Base-by-base conservation (phyloP, 371 early-diverging fungal genomes). In the Mucor lusitanicus region DNA sequence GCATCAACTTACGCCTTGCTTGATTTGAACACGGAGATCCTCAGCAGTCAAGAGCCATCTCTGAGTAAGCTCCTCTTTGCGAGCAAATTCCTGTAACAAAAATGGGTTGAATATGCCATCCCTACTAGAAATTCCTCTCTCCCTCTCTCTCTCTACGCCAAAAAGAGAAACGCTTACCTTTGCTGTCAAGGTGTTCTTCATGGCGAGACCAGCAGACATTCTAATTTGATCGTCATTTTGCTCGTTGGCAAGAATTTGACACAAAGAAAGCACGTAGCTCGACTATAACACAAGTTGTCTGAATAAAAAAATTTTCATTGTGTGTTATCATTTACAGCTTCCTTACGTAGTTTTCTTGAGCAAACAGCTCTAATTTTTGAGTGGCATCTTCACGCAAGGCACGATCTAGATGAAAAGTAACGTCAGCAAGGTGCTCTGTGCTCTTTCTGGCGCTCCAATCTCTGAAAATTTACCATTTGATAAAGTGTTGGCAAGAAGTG, bases 131-230 rank as follows among this genome's bases (percentile, higher is more conserved):
- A 35, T 12, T 12, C 37, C 37, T 12, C 37, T 12, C 37, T 4
- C 21, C 13, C 11, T 58, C 12, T 42, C n/a, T 40, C 23, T 25
- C 39, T 59, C 21, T 59, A 13, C 15, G 15, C 17, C 40, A 35
- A 27, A 21, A 23, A 15, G 15, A n/a, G n/a, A n/a, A n/a, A n/a
- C n/a, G n/a, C 8, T 59, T 85, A 94, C 96, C 86, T 89, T 93
- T 70, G 96, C 91, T 25, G 89, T 81, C 70, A 98, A 75, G 53
- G 92, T 85, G 75, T 98, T 98, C 87, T 98, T 98, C 68, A 98
- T 77, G 35, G 91, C 90, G 68, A 98, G 80, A 81, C 94, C 98
- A 46, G 97, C 95, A 30, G 93, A 88, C 59, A 78, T 82, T 62
- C 95, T 87, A 75, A 93, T 87, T 56, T 83, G 71, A 25, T 85